These are phyloP conservation scores for Lonicera japonica DNA, from an alignment of 129 eudicot species.

Conservation along the genomic window DNA sequence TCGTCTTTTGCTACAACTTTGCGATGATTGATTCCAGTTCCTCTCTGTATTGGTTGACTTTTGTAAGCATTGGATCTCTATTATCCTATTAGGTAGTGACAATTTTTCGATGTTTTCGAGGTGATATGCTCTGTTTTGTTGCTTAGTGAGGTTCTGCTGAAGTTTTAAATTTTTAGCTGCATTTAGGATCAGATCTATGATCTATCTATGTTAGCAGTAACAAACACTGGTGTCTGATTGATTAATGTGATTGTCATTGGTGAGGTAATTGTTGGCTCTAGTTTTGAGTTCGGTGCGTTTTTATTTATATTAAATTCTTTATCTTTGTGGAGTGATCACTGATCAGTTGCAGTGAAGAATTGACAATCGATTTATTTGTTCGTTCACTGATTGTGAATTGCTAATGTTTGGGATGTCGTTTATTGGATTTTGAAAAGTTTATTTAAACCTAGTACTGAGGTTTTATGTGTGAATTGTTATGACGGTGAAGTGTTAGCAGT, in stretches of 20 bases:
- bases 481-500: background rate
- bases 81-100: constrained; percentile 4
- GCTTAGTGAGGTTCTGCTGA: constrained; percentile 4
- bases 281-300: background rate
- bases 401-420: too few relatives aligned
- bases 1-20: background rate
- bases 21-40: constrained; percentile 13
- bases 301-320: too few relatives aligned
- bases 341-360: too few relatives aligned
- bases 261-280: constrained; percentile 6
- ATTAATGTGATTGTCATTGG: background rate
- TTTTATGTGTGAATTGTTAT: background rate
- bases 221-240: background rate
- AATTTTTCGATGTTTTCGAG: constrained; percentile 8
- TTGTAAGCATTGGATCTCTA: constrained; percentile 15
- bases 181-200: constrained; percentile 22
- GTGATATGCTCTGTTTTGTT: constrained; percentile 21
- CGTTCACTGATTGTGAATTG: too few relatives aligned
- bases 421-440: too few relatives aligned
- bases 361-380: too few relatives aligned
- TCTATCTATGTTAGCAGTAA: background rate
- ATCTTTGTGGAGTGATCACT: too few relatives aligned
- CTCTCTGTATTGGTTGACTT: constrained; percentile 6
- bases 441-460: background rate
- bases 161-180: background rate